A percentile compares a stretch with the other conserved stretches of the same genome.
Conservation (phyloP, 2,329 filamentous ascomycete genomes). For the Ophiocordyceps camponoti-leonardi region DNA sequence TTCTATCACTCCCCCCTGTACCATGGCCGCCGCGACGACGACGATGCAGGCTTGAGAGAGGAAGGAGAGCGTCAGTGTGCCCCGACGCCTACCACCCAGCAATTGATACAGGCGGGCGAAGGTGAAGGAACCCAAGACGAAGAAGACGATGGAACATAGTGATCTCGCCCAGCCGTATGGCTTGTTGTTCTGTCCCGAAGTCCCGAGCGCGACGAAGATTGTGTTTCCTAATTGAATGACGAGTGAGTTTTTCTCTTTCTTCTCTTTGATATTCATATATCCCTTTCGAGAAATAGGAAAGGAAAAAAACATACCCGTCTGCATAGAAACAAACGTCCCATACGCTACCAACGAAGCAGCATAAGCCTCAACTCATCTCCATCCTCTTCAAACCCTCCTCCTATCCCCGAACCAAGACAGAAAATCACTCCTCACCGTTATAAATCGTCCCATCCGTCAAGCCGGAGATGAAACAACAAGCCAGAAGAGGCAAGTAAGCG, state of each 20-base stretch:
- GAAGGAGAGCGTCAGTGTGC: not conserved
- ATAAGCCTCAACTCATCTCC: not conserved
- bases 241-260: too few relatives aligned
- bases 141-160: not conserved
- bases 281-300: not conserved
- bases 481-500: not conserved
- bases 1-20: not conserved
- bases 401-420: too few relatives aligned
- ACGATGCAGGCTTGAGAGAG: not conserved
- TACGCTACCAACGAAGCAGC: not conserved
- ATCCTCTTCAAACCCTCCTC: too few relatives aligned
- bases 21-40: not conserved
- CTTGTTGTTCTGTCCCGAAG: not conserved
- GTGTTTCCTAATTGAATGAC: not conserved
- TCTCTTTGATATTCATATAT: too few relatives aligned
- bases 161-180: not conserved
- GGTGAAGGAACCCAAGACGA: not conserved
- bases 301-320: not conserved
- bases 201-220: not conserved
- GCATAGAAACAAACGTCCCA: not conserved
- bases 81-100: not conserved
- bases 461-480: not conserved
- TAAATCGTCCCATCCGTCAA: not conserved
- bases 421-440: not conserved
- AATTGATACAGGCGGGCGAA: not conserved